Evolutionary conservation across 495 filamentous ascomycete genomes (phyloP), one percentile per base, ranked within the genome.

Genomic region (Cairneyella variabilis): DNA sequence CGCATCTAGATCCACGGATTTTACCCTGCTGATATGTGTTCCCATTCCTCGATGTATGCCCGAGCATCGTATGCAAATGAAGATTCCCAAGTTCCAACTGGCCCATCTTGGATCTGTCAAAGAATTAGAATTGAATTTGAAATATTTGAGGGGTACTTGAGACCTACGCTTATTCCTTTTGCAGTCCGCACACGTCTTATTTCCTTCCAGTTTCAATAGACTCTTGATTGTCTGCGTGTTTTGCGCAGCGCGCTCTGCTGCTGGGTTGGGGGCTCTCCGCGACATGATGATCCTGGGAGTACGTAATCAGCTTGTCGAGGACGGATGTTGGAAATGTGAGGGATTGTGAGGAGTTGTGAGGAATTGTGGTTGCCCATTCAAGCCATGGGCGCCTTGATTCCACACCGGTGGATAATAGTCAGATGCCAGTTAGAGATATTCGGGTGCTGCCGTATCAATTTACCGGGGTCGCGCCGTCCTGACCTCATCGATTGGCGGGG

Each of bases 31-130:
- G 66, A 98, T 97, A 73, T 98, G 93, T 39, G 93, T 97, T 63
- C 93, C 93, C 90, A 98, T 97, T 39, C 91, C 90, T 61, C 93
- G 86, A 71, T 98, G 93, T 63, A 98, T 96, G 58, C 93, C 93
- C 8, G 95, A 97, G 68, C 93, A 98, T 53, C 92, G 87, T 65
- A 98, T 97, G 71, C 93, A 98, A 59, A 98, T 75, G 65, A 98
- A 98, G 60, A 97, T 84, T 48, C 91, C 91, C 48, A 96, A 69
- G 65, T 96, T 97, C 91, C 93, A 97, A 61, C 89, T 95, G 2
- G 95, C 93, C 93, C 93, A 98, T 85, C 95, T 82, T 54, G 93
- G 95, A 72, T 95, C 90, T 95, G 65, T 26, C 44, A 60, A 30
- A 14, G 26, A 22, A 3, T 12, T 37, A 21, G 11, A 7, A 25